These are phyloP conservation scores for Hypocreales sp. DNA, from an alignment of 2,329 filamentous ascomycete species.

Conservation along the genomic window DNA sequence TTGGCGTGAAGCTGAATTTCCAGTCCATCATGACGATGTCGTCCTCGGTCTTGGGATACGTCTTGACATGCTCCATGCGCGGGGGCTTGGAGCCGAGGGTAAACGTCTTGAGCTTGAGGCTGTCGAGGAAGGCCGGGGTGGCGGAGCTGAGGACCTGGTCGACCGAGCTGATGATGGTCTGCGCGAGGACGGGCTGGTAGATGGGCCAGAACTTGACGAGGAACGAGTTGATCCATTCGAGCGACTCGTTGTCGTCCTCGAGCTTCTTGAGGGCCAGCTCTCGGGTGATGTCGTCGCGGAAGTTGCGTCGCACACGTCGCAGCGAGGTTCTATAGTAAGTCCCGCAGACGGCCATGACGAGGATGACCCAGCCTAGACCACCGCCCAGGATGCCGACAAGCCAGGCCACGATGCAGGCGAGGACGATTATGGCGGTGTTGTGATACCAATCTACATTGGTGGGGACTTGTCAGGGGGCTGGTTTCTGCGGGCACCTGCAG, in stretches of 20 bases:
- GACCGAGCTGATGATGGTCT: slow-evolving; percentile 84
- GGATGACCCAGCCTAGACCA: slow-evolving; percentile 81
- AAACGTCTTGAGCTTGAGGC: slow-evolving; percentile 84
- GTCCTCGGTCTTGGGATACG: slow-evolving; percentile 88
- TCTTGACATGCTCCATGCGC: slow-evolving; percentile 93
- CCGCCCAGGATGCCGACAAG: slow-evolving; percentile 78
- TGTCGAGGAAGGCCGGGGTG: slow-evolving; percentile 85
- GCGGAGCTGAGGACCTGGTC: slow-evolving; percentile 91
- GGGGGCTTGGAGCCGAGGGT: slow-evolving; percentile 90
- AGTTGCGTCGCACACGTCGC: slow-evolving; percentile 85
- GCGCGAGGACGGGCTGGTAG: slow-evolving; percentile 83
- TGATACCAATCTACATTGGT: slow-evolving; percentile 98
- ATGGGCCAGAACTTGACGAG: slow-evolving; percentile 99
- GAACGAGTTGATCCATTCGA: slow-evolving; percentile 99
- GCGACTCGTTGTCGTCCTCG: slow-evolving; percentile 78
- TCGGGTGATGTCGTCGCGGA: slow-evolving; percentile 82
- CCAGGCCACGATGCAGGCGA: slow-evolving; percentile 85
- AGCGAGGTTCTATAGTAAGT: slow-evolving; percentile 97
- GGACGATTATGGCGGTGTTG: slow-evolving; percentile 85
- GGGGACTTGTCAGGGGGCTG: too few relatives aligned
- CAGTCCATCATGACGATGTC: slow-evolving; percentile 98
- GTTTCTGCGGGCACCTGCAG: too few relatives aligned
- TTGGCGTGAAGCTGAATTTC: slow-evolving; percentile 99
- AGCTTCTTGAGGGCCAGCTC: slow-evolving; percentile 77
- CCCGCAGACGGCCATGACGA: slow-evolving; percentile 81